phyloP scores from a whole-genome alignment of 2,329 filamentous ascomycete genomes.

The Claviceps paspali region DNA sequence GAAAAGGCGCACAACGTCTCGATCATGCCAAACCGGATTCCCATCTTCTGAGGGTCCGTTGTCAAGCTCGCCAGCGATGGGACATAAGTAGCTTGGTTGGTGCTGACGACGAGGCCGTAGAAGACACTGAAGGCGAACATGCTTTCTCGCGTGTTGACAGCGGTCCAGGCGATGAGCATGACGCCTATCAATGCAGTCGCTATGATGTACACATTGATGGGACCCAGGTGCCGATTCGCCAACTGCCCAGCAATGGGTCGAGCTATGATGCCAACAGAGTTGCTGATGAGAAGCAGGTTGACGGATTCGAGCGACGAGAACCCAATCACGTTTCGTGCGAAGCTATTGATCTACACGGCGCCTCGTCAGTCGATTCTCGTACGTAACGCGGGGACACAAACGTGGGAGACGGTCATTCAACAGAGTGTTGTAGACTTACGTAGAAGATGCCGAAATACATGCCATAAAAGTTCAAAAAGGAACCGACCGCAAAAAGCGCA shows the following conservation, averaged over 20 bases:
- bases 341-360: slow-evolving; percentile 17
- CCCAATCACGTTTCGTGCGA: slow-evolving; percentile 25
- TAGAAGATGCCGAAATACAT: slow-evolving; percentile 25
- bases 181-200: slow-evolving; percentile 28
- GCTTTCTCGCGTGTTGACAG: slow-evolving; percentile 23
- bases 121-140: slow-evolving; percentile 30
- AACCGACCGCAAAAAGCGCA: slow-evolving; percentile 31
- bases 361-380: not conserved
- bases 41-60: slow-evolving; percentile 27
- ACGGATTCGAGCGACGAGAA: slow-evolving; percentile 35
- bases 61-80: slow-evolving; percentile 15
- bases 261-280: slow-evolving; percentile 39
- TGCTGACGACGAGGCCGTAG: slow-evolving; percentile 28
- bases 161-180: slow-evolving; percentile 40
- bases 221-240: slow-evolving; percentile 35
- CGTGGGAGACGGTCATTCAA: too few relatives aligned
- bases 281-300: slow-evolving; percentile 39
- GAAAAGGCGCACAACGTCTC: slow-evolving; percentile 26
- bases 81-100: slow-evolving; percentile 1
- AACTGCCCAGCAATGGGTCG: slow-evolving; percentile 37
- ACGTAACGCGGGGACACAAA: not conserved
- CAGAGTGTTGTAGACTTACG: slow-evolving; percentile 15
- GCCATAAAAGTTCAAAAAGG: slow-evolving; percentile 29
- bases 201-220: slow-evolving; percentile 39
- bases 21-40: slow-evolving; percentile 30